phyloP scores from a whole-genome alignment of 2,329 filamentous ascomycete species.

The Elsinoe arachidis region DNA sequence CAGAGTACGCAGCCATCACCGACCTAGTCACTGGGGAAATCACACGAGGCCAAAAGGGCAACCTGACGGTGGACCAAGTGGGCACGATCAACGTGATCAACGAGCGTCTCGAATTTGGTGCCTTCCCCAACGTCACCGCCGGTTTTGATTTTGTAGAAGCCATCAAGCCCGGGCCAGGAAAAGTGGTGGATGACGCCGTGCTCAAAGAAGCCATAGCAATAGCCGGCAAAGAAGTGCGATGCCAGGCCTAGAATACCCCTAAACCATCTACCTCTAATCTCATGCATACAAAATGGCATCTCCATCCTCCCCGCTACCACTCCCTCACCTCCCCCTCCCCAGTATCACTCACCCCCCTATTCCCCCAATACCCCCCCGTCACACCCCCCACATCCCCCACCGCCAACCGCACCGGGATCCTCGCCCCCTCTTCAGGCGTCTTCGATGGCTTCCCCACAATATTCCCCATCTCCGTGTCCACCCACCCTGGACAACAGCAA shows the following conservation, averaged over 20 bases:
- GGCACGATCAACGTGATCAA: not conserved
- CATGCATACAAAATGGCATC: not conserved
- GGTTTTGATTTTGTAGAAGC: not conserved
- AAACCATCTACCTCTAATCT: no score
- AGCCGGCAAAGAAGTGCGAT: not conserved
- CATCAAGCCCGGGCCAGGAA: not conserved
- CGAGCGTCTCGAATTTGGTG: not conserved
- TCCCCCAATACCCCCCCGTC: slow-evolving; percentile 31
- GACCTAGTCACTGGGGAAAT: not conserved
- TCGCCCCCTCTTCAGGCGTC: slow-evolving; percentile 28
- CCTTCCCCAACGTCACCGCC: not conserved
- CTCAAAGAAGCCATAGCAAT: not conserved
- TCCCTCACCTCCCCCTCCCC: slow-evolving; percentile 25
- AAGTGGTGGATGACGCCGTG: not conserved
- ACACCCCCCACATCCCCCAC: slow-evolving; percentile 27
- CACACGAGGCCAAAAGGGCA: not conserved
- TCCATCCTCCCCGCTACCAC: slow-evolving; percentile 18
- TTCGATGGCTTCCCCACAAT: slow-evolving; percentile 28
- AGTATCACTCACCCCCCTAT: slow-evolving; percentile 25
- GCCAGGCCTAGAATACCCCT: not conserved
- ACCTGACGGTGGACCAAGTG: not conserved
- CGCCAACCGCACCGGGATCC: slow-evolving; percentile 29
- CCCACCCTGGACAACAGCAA: slow-evolving; percentile 32
- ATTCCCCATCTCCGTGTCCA: slow-evolving; percentile 30
- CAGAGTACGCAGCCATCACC: not conserved